phyloP scores from a whole-genome alignment of 257 asterid species.

The Petunia axillaris region DNA sequence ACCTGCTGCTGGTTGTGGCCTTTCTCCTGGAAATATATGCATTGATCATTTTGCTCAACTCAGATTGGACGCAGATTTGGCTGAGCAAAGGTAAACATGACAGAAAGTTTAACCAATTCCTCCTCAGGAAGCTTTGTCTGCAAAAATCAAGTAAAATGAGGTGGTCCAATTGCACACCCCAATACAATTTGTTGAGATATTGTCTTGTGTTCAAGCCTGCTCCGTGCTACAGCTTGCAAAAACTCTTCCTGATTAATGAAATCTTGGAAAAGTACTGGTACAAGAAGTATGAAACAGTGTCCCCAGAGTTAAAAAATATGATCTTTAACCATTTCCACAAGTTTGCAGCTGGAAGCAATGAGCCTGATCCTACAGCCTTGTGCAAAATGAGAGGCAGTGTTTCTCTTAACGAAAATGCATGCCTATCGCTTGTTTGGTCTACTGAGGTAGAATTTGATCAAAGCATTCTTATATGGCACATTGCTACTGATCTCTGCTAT shows the following conservation, averaged over 20 bases:
- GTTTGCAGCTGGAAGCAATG: not conserved
- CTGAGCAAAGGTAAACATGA: slow-evolving; percentile 27
- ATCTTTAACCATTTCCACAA: slow-evolving; percentile 32
- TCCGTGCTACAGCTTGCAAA: slow-evolving; percentile 11
- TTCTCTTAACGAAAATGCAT: slow-evolving; percentile 22
- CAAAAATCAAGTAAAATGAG: slow-evolving; percentile 28
- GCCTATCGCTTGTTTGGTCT: slow-evolving; percentile 25
- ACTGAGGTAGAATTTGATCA: slow-evolving; percentile 44
- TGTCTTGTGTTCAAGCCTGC: slow-evolving; percentile 39
- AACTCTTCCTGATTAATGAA: slow-evolving; percentile 33
- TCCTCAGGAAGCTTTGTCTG: slow-evolving; percentile 7
- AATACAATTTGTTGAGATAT: slow-evolving; percentile 40
- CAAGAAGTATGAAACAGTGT: slow-evolving; percentile 38
- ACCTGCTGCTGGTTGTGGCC: slow-evolving; percentile 41
- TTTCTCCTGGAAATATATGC: slow-evolving; percentile 42
- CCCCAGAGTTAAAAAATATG: slow-evolving; percentile 25
- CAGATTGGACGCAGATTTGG: slow-evolving; percentile 48
- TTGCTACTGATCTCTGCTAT: slow-evolving; percentile 57
- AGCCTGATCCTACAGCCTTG: slow-evolving; percentile 28
- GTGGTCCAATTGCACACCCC: slow-evolving; percentile 57
- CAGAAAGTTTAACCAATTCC: not conserved
- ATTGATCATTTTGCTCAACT: slow-evolving; percentile 22
- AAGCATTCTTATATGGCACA: slow-evolving; percentile 52
- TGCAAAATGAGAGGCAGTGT: slow-evolving; percentile 35
- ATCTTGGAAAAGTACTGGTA: slow-evolving; percentile 44